Conservation (phyloP, 257 asterid species). For the Salvia miltiorrhiza region DNA sequence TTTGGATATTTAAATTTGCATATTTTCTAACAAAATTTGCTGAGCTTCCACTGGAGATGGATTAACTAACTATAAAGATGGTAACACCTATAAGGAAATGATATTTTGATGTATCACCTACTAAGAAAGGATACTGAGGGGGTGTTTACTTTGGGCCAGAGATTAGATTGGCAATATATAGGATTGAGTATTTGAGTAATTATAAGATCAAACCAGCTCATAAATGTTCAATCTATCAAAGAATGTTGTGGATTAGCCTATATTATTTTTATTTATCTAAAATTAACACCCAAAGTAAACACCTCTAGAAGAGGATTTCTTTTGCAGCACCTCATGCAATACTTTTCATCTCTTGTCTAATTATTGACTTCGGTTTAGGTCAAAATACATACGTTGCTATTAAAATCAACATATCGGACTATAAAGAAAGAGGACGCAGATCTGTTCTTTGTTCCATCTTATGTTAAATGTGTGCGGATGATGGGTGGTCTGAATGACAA, state of each 20-base stretch:
- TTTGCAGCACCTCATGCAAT: not conserved
- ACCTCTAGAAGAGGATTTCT: not conserved
- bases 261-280: too few species aligned
- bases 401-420: constrained; percentile 70
- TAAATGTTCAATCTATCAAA: too few species aligned
- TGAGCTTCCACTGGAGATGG: not conserved
- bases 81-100: not conserved
- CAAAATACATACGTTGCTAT: constrained; percentile 78
- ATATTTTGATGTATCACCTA: not conserved
- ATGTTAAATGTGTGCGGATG: constrained; percentile 88
- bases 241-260: too few species aligned
- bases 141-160: too few species aligned
- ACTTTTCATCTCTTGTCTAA: not conserved
- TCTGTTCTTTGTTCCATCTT: constrained; percentile 84
- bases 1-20: not conserved
- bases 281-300: too few species aligned
- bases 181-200: too few species aligned
- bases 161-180: too few species aligned
- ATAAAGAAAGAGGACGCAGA: constrained; percentile 77
- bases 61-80: not conserved
- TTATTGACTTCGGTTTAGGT: constrained; percentile 45
- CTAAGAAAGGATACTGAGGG: not conserved
- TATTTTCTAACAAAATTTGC: not conserved
- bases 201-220: too few species aligned
- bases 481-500: constrained; percentile 90